phyloP scores from a whole-genome alignment of 805 yeast genomes.

The Naumovozyma castellii region DNA sequence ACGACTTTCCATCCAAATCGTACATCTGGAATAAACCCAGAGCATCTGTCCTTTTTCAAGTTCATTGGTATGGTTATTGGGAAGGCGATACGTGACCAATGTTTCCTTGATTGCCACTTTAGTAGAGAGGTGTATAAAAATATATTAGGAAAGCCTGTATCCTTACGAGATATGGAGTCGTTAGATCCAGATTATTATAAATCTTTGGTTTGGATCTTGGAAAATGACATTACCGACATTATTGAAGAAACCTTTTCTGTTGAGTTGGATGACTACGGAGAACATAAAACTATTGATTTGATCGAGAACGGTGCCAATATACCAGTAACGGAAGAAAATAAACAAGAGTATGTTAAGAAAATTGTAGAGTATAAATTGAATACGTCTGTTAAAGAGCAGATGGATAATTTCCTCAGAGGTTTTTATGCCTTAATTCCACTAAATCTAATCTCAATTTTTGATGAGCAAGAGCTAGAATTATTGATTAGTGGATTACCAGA shows the following conservation, averaged over 20 bases:
- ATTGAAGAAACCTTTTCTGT: conserved; percentile 91
- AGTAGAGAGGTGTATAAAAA: conserved; percentile 90
- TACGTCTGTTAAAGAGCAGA: conserved; percentile 75
- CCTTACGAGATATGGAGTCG: conserved; percentile 88
- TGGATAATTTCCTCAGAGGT: conserved; percentile 76
- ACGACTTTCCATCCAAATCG: conserved; percentile 94
- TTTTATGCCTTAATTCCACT: conserved; percentile 85
- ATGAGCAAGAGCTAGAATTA: conserved; percentile 90
- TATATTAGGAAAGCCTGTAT: conserved; percentile 67
- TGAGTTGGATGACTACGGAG: conserved; percentile 90
- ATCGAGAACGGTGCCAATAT: conserved; percentile 74
- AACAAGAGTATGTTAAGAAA: conserved; percentile 74
- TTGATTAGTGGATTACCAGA: conserved; percentile 92
- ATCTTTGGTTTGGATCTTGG: conserved; percentile 90
- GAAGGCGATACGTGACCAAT: conserved; percentile 81
- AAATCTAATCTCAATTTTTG: conserved; percentile 76
- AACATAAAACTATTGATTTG: conserved; percentile 72
- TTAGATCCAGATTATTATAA: conserved; percentile 87
- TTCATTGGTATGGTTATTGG: conserved; percentile 92
- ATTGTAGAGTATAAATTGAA: conserved; percentile 83
- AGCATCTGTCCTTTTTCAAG: conserved; percentile 84
- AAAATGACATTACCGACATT: conserved; percentile 91
- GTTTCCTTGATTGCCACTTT: conserved; percentile 87
- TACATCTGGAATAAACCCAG: conserved; percentile 86
- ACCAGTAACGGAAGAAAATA: conserved; percentile 83